Conservation (phyloP, 2,329 filamentous ascomycete genomes). For the Sporothrix luriei region DNA sequence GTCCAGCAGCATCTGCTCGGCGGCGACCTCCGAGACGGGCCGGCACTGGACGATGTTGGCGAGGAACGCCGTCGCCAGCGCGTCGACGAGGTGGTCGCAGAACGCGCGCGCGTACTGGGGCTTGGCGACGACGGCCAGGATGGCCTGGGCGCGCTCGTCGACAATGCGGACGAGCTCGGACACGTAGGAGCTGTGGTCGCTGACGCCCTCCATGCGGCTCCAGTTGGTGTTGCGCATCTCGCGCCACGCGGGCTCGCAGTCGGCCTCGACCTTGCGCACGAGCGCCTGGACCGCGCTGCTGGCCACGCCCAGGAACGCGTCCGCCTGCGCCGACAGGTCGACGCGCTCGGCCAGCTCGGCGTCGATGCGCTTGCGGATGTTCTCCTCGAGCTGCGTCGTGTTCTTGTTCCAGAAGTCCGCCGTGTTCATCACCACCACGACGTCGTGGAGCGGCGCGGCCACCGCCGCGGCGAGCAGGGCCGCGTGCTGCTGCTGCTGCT, state of each 20-base stretch:
- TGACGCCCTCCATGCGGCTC: slow-evolving; percentile 89
- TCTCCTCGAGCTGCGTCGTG: slow-evolving; percentile 90
- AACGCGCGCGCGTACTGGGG: slow-evolving; percentile 93
- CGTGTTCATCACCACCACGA: slow-evolving; percentile 87
- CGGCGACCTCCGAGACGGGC: slow-evolving; percentile 89
- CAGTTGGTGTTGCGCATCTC: slow-evolving; percentile 97
- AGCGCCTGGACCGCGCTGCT: slow-evolving; percentile 82
- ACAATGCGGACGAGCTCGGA: slow-evolving; percentile 75
- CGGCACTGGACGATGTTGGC: slow-evolving; percentile 83
- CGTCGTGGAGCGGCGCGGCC: slow-evolving; percentile 67
- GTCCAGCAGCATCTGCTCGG: slow-evolving; percentile 96
- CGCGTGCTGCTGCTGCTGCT: not conserved
- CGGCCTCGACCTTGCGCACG: slow-evolving; percentile 79
- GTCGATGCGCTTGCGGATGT: slow-evolving; percentile 88
- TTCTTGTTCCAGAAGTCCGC: slow-evolving; percentile 97
- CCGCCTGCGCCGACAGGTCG: slow-evolving; percentile 88
- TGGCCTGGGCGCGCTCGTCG: slow-evolving; percentile 71
- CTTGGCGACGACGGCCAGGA: slow-evolving; percentile 78
- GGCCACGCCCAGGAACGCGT: slow-evolving; percentile 93
- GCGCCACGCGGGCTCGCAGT: slow-evolving; percentile 84
- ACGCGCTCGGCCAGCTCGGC: slow-evolving; percentile 72
- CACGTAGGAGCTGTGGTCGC: slow-evolving; percentile 92
- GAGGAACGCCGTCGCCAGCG: slow-evolving; percentile 77
- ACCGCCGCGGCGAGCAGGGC: slow-evolving; percentile 13
- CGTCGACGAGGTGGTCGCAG: slow-evolving; percentile 92